Conservation (phyloP, 352 stramenopile genomes). For the Phytophthora megakarya region DNA sequence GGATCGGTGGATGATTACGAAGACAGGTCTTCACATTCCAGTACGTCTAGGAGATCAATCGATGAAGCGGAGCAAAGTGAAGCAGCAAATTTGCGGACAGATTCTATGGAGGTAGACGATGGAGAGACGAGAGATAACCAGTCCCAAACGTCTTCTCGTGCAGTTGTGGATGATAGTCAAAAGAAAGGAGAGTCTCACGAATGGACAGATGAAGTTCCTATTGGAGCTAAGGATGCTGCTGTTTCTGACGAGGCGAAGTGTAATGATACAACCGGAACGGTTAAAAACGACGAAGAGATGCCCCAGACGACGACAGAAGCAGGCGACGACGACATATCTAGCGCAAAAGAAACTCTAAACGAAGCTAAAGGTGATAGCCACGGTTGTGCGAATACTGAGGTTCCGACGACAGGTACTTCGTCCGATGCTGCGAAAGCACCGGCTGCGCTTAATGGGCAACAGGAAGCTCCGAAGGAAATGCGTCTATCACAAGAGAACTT, state of each 20-base stretch:
- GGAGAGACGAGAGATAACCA: slow-evolving; percentile 2
- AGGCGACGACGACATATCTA: not conserved
- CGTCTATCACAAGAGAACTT: not conserved
- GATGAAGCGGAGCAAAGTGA: slow-evolving; percentile 2
- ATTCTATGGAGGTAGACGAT: slow-evolving; percentile 17
- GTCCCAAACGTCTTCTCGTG: not conserved
- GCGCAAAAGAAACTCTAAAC: not conserved
- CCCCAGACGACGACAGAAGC: slow-evolving; percentile 2
- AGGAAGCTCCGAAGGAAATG: not conserved
- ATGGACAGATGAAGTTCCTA: not conserved
- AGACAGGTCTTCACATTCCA: not conserved
- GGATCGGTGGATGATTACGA: not conserved
- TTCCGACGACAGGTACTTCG: not conserved
- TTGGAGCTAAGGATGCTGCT: not conserved
- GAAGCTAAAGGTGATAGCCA: not conserved
- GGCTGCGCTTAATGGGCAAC: not conserved
- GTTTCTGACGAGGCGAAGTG: not conserved
- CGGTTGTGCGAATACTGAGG: not conserved
- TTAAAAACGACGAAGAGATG: slow-evolving; percentile 3
- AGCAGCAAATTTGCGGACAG: not conserved
- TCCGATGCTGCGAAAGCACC: not conserved
- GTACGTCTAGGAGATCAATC: not conserved
- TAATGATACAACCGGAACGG: not conserved
- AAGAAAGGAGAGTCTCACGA: slow-evolving; percentile 5
- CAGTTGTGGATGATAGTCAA: slow-evolving; percentile 1